Evolutionary conservation across 73 alveolate species (phyloP).

Genomic region (Effrenium voratum): DNA sequence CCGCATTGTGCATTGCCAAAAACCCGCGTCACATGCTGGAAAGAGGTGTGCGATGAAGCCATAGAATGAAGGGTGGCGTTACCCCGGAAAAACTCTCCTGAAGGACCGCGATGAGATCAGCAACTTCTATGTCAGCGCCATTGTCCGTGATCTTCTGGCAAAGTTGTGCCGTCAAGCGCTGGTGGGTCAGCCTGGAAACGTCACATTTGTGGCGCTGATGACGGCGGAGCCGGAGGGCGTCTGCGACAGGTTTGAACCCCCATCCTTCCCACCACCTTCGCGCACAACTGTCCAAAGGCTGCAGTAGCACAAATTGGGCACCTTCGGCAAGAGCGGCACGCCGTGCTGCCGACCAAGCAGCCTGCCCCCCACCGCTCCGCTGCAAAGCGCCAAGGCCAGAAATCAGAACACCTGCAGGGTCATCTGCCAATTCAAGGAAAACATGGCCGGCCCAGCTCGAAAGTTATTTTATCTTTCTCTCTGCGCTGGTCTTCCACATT

Average conservation of each 20-base stretch:
- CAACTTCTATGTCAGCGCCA: neutral
- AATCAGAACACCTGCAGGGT: constrained; percentile 1
- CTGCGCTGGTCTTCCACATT: neutral
- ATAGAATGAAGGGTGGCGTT: neutral
- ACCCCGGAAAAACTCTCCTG: neutral
- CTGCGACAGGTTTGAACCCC: constrained; percentile 2
- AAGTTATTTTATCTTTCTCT: too few species aligned
- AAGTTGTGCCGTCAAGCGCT: neutral
- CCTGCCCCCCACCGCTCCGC: constrained; percentile 6
- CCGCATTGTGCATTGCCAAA: too few species aligned
- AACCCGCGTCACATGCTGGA: too few species aligned
- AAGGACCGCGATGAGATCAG: neutral
- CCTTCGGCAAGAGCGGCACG: neutral
- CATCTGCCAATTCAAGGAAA: neutral
- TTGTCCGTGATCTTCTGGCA: neutral
- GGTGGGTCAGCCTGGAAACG: neutral
- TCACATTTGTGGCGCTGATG: neutral
- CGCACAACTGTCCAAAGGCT: neutral
- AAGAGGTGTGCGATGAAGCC: neutral
- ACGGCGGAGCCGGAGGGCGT: neutral
- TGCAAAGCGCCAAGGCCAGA: constrained; percentile 7
- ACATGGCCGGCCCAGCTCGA: neutral
- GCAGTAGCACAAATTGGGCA: neutral
- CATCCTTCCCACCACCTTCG: neutral
- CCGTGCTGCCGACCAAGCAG: constrained; percentile 1